These are phyloP conservation scores for Sporothrix brunneoviolacea DNA, from an alignment of 2,329 filamentous ascomycete species.

Conservation along the genomic window DNA sequence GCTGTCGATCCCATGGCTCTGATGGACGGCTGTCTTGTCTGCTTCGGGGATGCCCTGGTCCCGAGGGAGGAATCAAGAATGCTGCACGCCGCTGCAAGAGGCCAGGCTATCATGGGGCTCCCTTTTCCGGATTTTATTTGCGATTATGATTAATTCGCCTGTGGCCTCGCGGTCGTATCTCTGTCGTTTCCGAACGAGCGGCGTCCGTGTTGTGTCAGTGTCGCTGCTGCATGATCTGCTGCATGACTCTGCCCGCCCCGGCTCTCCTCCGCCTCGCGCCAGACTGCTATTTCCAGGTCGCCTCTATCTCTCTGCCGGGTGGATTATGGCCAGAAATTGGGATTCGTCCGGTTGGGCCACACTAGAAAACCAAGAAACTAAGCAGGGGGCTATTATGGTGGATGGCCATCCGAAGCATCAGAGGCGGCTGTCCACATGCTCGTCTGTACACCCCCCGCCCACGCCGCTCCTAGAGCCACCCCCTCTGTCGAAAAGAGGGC, in stretches of 20 bases:
- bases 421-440: no score
- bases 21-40: no score
- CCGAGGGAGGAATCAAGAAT: no score
- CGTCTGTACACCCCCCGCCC: no score
- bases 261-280: background rate
- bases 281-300: background rate
- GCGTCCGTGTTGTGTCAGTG: no score
- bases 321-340: background rate
- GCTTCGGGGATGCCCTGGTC: no score
- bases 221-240: background rate
- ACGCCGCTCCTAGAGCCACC: no score
- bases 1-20: background rate
- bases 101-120: conserved; percentile 1
- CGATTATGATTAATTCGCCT: background rate
- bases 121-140: background rate
- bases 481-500: conserved; percentile 8
- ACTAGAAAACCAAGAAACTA: no score
- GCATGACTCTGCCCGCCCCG: background rate
- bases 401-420: no score
- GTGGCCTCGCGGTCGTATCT: background rate
- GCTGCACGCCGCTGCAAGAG: no score
- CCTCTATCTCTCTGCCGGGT: background rate
- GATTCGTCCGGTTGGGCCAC: conserved; percentile 2
- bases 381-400: no score
- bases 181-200: background rate